Evolutionary conservation across 306 rosid species (phyloP).

Genomic region (Acacia confusa): DNA sequence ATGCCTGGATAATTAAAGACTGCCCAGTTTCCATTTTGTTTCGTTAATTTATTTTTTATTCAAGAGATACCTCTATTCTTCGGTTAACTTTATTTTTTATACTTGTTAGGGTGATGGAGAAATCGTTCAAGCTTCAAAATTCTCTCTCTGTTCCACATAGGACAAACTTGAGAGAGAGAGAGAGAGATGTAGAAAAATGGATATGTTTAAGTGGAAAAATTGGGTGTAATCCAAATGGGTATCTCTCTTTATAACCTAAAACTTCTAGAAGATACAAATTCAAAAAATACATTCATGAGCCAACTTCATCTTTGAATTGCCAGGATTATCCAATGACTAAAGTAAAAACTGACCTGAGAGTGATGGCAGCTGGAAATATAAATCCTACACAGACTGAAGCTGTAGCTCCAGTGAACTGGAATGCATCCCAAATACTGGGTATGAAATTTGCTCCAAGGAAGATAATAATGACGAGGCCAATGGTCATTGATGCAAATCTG

Average conservation of each 20-base stretch:
- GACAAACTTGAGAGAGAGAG: neutral
- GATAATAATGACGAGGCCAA: slow-evolving; percentile 33
- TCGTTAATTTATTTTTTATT: neutral
- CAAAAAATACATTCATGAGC: neutral
- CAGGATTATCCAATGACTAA: slow-evolving; percentile 9
- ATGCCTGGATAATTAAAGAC: neutral
- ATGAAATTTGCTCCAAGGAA: slow-evolving; percentile 58
- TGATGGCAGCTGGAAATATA: slow-evolving; percentile 50
- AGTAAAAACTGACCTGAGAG: slow-evolving; percentile 42
- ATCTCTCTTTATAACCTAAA: neutral
- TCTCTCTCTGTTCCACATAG: neutral
- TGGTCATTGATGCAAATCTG: slow-evolving; percentile 64
- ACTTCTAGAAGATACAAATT: too few species aligned
- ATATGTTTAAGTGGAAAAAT: neutral
- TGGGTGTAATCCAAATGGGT: neutral
- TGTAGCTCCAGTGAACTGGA: slow-evolving; percentile 58
- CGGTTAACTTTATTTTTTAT: neutral
- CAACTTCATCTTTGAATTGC: neutral
- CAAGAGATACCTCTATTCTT: neutral
- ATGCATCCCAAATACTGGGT: slow-evolving; percentile 69
- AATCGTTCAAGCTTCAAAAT: neutral
- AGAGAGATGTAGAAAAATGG: neutral
- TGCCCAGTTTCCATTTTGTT: neutral
- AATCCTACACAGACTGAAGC: slow-evolving; percentile 53
- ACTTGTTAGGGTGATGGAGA: neutral